Evolutionary conservation across 371 early-diverging fungal species (phyloP).

Genomic region (Thermomucor indicae-seudaticae): DNA sequence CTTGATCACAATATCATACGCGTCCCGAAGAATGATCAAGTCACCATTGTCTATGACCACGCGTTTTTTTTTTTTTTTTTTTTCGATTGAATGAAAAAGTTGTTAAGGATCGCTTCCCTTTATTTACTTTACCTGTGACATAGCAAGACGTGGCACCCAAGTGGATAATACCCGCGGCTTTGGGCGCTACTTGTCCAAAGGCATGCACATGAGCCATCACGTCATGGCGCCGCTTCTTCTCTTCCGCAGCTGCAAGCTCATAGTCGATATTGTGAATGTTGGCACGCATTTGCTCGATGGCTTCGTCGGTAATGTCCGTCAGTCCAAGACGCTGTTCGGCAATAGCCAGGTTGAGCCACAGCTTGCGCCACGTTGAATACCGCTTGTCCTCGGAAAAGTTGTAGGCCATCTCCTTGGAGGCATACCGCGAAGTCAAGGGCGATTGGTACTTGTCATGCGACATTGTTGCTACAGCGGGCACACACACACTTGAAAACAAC

Average conservation of each 20-base stretch:
- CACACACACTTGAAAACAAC: no score
- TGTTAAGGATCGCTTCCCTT: background rate
- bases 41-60: conserved; percentile 82
- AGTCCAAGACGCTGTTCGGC: conserved; percentile 79
- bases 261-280: conserved; percentile 91
- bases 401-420: conserved; percentile 95
- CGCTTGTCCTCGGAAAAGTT: conserved; percentile 95
- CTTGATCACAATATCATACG: conserved; percentile 84
- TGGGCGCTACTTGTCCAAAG: conserved; percentile 88
- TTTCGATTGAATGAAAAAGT: background rate
- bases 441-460: conserved; percentile 80
- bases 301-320: conserved; percentile 64
- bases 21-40: conserved; percentile 92
- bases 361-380: conserved; percentile 91
- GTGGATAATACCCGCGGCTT: conserved; percentile 94
- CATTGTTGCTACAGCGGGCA: no score
- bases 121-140: conserved; percentile 83
- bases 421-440: conserved; percentile 95
- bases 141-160: conserved; percentile 97
- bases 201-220: conserved; percentile 99
- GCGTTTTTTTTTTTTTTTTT: background rate
- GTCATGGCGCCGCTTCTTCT: conserved; percentile 94
- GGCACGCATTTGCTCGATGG: conserved; percentile 86
- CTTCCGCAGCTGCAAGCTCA: conserved; percentile 84
- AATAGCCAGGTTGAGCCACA: conserved; percentile 92